phyloP scores from a whole-genome alignment of 345 rosid genomes.

The Noccaea bulbosa region DNA sequence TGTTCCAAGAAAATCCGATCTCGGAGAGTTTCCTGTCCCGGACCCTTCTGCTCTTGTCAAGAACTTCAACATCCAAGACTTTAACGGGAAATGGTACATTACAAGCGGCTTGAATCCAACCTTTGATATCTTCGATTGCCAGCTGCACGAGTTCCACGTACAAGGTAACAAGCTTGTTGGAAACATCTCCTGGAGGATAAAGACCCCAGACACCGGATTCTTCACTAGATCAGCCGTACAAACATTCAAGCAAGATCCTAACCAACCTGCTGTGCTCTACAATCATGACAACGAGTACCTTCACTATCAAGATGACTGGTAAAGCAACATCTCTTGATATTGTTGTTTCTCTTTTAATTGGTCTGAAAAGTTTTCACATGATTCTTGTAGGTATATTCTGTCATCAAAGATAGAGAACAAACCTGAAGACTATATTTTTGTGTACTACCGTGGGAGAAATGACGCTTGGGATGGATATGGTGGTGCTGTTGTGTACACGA shows the following conservation, averaged over 20 bases:
- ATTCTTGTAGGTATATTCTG: constrained; percentile 69
- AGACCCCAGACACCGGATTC: constrained; percentile 74
- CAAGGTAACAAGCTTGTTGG: constrained; percentile 78
- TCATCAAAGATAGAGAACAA: constrained; percentile 78
- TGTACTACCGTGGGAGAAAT: constrained; percentile 84
- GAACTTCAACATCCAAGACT: constrained; percentile 74
- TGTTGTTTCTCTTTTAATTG: constrained; percentile 12
- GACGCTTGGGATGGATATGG: constrained; percentile 99
- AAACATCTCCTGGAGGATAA: constrained; percentile 81
- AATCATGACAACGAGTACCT: constrained; percentile 94
- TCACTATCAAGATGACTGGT: constrained; percentile 98
- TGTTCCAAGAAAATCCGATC: constrained; percentile 84
- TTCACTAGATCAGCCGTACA: constrained; percentile 73
- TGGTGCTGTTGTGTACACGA: constrained; percentile 92
- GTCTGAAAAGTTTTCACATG: background rate
- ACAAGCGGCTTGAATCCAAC: constrained; percentile 91
- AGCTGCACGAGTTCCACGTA: constrained; percentile 79
- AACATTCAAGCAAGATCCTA: constrained; percentile 78
- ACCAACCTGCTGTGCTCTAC: constrained; percentile 72
- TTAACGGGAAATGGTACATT: constrained; percentile 87
- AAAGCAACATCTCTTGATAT: constrained; percentile 33
- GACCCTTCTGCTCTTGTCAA: constrained; percentile 74
- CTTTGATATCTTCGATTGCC: constrained; percentile 85
- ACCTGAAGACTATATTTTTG: constrained; percentile 76
- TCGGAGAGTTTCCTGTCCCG: constrained; percentile 87